phyloP scores from a whole-genome alignment of 2,329 filamentous ascomycete genomes.

The Aspergillus sp. region DNA sequence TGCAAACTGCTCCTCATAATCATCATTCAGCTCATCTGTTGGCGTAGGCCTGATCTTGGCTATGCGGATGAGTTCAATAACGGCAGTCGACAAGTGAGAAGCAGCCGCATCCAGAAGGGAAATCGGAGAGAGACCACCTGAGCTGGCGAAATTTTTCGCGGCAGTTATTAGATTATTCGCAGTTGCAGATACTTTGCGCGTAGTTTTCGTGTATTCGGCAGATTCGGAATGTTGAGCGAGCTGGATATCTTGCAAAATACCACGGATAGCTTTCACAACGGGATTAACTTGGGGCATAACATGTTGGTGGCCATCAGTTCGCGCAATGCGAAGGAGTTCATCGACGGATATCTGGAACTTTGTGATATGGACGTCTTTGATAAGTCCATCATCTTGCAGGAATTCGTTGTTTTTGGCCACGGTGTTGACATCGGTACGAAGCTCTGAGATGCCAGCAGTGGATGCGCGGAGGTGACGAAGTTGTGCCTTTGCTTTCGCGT shows the following conservation, averaged over 20 bases:
- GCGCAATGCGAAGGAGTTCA: conserved; percentile 77
- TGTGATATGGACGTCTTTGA: conserved; percentile 90
- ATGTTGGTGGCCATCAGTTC: conserved; percentile 69
- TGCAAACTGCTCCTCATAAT: conserved; percentile 64
- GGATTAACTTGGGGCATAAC: conserved; percentile 84
- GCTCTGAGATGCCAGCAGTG: conserved; percentile 67
- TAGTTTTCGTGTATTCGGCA: conserved; percentile 68
- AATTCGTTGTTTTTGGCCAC: conserved; percentile 72
- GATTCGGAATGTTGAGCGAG: conserved; percentile 56
- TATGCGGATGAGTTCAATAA: conserved; percentile 79
- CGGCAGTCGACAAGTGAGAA: conserved; percentile 79
- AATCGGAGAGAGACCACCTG: conserved; percentile 85
- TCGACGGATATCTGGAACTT: conserved; percentile 95
- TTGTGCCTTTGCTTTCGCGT: conserved; percentile 84
- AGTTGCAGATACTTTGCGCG: conserved; percentile 81
- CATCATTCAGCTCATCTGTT: conserved; percentile 72
- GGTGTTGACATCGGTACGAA: conserved; percentile 39
- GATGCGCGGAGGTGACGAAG: conserved; percentile 77
- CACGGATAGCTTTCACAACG: conserved; percentile 77
- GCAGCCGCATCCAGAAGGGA: conserved; percentile 90
- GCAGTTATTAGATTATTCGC: conserved; percentile 96
- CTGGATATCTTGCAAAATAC: conserved; percentile 78
- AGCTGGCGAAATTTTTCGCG: conserved; percentile 83
- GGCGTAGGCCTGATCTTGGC: conserved; percentile 82
- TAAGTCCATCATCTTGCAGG: conserved; percentile 68